A percentile compares a stretch with the other conserved stretches of the same genome.
These are phyloP conservation scores for Cucurbita ficifolia DNA, from an alignment of 306 rosid genomes.

Conservation along the genomic window DNA sequence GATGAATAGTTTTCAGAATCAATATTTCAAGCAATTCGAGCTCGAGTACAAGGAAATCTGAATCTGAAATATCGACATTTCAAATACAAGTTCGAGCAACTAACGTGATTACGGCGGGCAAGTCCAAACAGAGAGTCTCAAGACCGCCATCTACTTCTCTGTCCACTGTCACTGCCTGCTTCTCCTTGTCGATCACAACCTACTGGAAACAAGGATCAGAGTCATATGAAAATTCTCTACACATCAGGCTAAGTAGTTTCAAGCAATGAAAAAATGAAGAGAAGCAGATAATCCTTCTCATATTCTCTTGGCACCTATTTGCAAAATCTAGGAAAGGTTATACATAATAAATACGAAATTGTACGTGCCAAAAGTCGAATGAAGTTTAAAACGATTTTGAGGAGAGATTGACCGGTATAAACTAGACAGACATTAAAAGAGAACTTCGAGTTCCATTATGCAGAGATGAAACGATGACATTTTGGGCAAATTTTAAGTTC, in stretches of 20 bases:
- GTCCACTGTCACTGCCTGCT: constrained; percentile 58
- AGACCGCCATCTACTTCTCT: constrained; percentile 93
- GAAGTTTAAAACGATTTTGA: not conserved
- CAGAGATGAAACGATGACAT: too few species aligned
- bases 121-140: constrained; percentile 58
- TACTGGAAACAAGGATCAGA: constrained; percentile 43
- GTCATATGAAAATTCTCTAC: constrained; percentile 8
- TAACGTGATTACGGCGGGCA: constrained; percentile 92
- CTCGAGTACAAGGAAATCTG: not conserved
- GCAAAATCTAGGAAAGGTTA: not conserved
- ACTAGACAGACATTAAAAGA: too few species aligned
- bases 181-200: constrained; percentile 90
- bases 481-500: too few species aligned
- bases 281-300: not conserved
- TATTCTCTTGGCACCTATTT: not conserved
- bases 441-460: too few species aligned
- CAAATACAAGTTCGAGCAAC: constrained; percentile 9
- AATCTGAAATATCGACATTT: not conserved
- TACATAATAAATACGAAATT: not conserved
- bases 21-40: not conserved
- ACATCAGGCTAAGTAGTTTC: not conserved
- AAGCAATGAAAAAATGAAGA: not conserved
- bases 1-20: not conserved
- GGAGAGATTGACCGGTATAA: not conserved
- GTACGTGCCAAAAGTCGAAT: not conserved